Percentiles rank a stretch among this genome's conserved stretches.
phyloP scores from a whole-genome alignment of 768 basidiomycete genomes.

The Serendipita sp. region DNA sequence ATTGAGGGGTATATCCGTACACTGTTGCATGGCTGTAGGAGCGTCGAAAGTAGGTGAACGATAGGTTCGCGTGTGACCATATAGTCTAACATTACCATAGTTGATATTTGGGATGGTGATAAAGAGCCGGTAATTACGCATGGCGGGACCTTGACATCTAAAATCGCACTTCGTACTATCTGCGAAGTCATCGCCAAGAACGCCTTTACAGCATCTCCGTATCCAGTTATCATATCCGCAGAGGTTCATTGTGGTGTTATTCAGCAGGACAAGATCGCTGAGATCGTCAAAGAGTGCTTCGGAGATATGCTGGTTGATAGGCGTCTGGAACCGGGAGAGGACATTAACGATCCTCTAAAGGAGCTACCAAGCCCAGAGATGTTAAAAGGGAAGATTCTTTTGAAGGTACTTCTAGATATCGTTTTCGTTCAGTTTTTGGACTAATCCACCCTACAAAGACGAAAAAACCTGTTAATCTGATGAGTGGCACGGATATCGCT shows the following conservation, averaged over 20 bases:
- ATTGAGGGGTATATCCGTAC: constrained; percentile 74
- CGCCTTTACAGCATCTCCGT: constrained; percentile 78
- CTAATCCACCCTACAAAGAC: constrained; percentile 27
- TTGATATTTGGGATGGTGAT: constrained; percentile 87
- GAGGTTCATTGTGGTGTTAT: constrained; percentile 71
- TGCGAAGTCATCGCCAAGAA: constrained; percentile 76
- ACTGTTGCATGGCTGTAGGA: constrained; percentile 75
- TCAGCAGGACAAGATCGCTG: constrained; percentile 66
- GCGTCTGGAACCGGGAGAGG: constrained; percentile 28
- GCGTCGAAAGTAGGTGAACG: constrained; percentile 62
- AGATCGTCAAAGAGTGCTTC: constrained; percentile 53
- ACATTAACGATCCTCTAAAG: constrained; percentile 24
- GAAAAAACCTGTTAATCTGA: constrained; percentile 52
- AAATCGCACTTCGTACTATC: constrained; percentile 63
- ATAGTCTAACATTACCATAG: constrained; percentile 23
- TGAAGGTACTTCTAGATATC: constrained; percentile 43
- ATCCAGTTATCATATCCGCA: constrained; percentile 83
- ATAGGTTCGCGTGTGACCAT: background rate
- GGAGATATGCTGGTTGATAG: constrained; percentile 35
- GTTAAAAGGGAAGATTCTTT: constrained; percentile 56
- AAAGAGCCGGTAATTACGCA: constrained; percentile 74
- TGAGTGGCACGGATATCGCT: background rate
- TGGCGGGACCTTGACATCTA: constrained; percentile 74
- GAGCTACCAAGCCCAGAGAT: constrained; percentile 71
- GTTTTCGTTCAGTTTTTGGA: background rate